Evolutionary conservation across 2,329 filamentous ascomycete species (phyloP), one percentile per base, ranked within the genome.

Genomic region (Colletotrichum godetiae): DNA sequence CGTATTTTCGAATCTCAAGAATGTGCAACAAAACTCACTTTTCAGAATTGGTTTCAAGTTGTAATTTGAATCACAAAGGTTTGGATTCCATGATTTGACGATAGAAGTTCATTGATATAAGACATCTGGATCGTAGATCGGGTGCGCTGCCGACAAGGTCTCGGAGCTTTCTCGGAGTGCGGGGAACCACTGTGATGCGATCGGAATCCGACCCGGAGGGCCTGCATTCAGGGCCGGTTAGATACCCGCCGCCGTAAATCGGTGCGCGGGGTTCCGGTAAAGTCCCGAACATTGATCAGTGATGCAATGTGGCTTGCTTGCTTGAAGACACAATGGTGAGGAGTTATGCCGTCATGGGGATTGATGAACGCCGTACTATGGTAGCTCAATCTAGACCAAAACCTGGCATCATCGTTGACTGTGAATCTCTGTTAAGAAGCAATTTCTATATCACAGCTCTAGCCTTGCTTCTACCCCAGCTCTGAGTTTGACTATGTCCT

Each of bases 401-500:
- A 42, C 13, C 19, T 42, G 37, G 42, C 42, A 19, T n/a, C 15
- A 49, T n/a, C 19, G 8, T 10, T n/a, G 19, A 49, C 19, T 49
- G 7, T 3, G 19, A 49, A 11, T n/a, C 19, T 10, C 3, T n/a
- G 6, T n/a, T n/a, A 8, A n/a, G 5, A 11, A 15, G 3, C 8
- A 4, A 49, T 8, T 11, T n/a, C n/a, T 19, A 49, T n/a, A 7
- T 49, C 42, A 49, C 19, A 49, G 19, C 8, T 49, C 42, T 12
- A 27, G 46, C 22, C 10, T 24, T 12, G 4, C 10, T 55, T 55
- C 52, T 10, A 24, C 22, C 52, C 15, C 52, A 27, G 82, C 82
- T 61, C 82, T 80, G 0, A 79, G 80, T 72, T 83, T 53, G n/a
- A 77, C 70, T 13, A 77, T 59, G 62, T 82, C 78, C 2, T 10